Evolutionary conservation across 495 filamentous ascomycete species (phyloP), one percentile per base, ranked within the genome.

Genomic region (Podospora pseudocomata): DNA sequence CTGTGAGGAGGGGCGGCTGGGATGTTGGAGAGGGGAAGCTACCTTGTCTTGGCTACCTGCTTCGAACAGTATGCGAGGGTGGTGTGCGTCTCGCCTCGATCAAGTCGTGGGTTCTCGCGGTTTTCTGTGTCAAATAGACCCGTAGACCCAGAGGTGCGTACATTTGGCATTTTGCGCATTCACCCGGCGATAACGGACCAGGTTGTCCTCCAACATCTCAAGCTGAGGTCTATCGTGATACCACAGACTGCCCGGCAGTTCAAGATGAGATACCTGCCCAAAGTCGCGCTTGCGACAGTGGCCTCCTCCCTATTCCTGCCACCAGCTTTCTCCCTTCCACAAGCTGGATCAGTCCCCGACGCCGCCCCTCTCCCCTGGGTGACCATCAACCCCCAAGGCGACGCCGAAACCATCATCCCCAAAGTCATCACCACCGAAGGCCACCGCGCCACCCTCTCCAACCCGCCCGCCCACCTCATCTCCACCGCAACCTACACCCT

Each of bases 401-500:
- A 32, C 7, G 71, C 71, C 16, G n/a, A 19, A 6, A 79, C 77
- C 60, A 60, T 73, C 60, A 68, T 55, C 3, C 77, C 77, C 7
- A 49, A 19, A n/a, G 68, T 74, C 18, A 70, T 67, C 60, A 73
- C 70, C 7, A 63, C 49, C n/a, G 66, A 74, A 59, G 75, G 72
- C 27, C 70, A 69, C 20, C 56, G 39, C 9, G 64, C 70, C 6
- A 79, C 77, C 53, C 5, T 72, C 57, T 70, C 60, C 39, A 26
- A 68, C 2, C 66, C 76, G 2, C 77, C 77, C 0, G 63, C 39
- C 34, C 44, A 39, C 63, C 69, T 79, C 9, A 54, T 65, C 66
- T 59, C 74, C 1, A 75, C 71, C 3, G 70, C 66, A 1, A 72
- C 73, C 1, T 75, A 74, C 66, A 77, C 73, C 49, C 55, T 78